Conservation (phyloP, 1,139 yeast species). For the Yamadazyma atlantica region DNA sequence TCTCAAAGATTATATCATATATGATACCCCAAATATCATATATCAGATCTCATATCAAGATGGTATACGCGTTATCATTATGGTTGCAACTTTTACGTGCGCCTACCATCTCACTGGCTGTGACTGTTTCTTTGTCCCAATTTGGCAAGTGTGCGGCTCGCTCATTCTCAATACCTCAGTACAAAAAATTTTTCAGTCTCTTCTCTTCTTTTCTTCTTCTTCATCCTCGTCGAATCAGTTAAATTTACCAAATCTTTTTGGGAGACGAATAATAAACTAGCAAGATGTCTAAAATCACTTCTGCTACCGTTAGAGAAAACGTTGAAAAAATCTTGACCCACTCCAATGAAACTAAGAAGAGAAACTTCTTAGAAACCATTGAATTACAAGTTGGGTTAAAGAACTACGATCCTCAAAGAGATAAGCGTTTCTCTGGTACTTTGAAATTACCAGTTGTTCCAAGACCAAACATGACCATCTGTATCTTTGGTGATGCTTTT, state of each 20-base stretch:
- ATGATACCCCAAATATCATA: too few species aligned
- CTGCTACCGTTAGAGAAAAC: conserved; percentile 94
- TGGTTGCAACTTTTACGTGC: too few species aligned
- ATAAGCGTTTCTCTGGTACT: conserved; percentile 99
- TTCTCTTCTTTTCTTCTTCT: conserved; percentile 3
- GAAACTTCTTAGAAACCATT: conserved; percentile 99
- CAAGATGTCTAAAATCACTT: conserved; percentile 90
- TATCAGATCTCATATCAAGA: too few species aligned
- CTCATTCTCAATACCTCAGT: neutral
- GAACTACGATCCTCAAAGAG: conserved; percentile 99
- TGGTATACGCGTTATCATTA: too few species aligned
- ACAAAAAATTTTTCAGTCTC: conserved; percentile 1
- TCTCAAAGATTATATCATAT: too few species aligned
- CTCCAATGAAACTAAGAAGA: conserved; percentile 97
- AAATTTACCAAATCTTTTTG: conserved; percentile 50
- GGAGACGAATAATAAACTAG: conserved; percentile 59
- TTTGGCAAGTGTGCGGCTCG: neutral
- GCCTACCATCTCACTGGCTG: neutral
- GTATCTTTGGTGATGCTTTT: conserved; percentile 99
- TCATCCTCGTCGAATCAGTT: conserved; percentile 54
- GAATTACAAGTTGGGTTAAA: conserved; percentile 99
- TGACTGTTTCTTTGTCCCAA: neutral
- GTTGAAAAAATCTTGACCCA: conserved; percentile 88
- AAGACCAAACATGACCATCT: conserved; percentile 99
- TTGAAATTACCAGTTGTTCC: conserved; percentile 98